Evolutionary conservation across 306 rosid species (phyloP), one percentile per base, ranked within the genome.

Genomic region (Alnus glutinosa): DNA sequence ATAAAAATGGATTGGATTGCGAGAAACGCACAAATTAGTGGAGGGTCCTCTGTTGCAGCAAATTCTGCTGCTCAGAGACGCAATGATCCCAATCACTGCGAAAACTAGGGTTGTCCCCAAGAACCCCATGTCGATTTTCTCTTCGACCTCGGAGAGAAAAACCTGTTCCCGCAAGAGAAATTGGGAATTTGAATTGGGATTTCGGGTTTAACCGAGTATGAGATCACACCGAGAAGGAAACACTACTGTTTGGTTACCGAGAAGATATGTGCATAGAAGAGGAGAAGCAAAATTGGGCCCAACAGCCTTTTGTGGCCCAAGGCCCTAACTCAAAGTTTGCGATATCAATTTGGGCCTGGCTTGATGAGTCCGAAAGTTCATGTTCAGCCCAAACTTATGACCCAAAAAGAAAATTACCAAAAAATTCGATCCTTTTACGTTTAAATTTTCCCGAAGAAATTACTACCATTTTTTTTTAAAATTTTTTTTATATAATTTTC

Each of bases 41-140:
- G 98, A 89, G 82, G 98, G 87, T 73, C 98, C 98, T 87, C 85
- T 83, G 49, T 88, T 89, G 84, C 90, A 89, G 84, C 98, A 93
- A 83, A 93, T 89, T 86, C 91, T 87, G 85, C 92, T 83, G 82
- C 93, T 91, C 42, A 93, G 83, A 71, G 91, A 86, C 8, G 88
- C 93, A 78, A 91, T 93, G 81, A 93, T 84, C 32, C 97, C 98
- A 85, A 91, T 76, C 83, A 87, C 89, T 55, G 46, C 51, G 81
- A 91, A 93, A 76, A 93, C 91, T 75, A 91, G 87, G 81, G 91
- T 81, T 42, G 98, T 93, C 44, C 91, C 87, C 82, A 93, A 74
- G 81, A 93, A 93, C 73, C 94, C 98, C 98, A 93, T 93, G 54
- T 55, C 79, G 88, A 80, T 88, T 49, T 84, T 86, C 55, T 72